phyloP scores from a whole-genome alignment of 2,329 filamentous ascomycete species.

The Calonectria crousiana region DNA sequence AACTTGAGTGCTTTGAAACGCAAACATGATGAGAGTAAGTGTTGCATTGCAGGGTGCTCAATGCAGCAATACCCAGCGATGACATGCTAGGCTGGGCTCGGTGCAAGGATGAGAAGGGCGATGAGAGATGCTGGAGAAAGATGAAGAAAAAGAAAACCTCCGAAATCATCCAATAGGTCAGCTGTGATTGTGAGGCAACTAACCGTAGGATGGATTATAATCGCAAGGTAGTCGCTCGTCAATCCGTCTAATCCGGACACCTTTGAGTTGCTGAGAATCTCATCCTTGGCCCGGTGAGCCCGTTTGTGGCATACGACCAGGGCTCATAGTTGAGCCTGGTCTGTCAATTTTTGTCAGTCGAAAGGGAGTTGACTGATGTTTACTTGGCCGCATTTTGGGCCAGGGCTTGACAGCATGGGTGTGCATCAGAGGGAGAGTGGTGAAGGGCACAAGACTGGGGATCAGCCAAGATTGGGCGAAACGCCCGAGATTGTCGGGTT shows the following conservation, averaged over 20 bases:
- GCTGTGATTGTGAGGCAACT: background rate
- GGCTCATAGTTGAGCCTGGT: slow-evolving; percentile 5
- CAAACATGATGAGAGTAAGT: slow-evolving; percentile 9
- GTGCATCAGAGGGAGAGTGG: slow-evolving; percentile 10
- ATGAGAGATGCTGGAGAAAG: background rate
- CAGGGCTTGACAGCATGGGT: slow-evolving; percentile 12
- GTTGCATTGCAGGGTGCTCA: slow-evolving; percentile 27
- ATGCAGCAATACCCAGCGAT: slow-evolving; percentile 22
- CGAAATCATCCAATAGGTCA: background rate
- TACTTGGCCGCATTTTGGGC: slow-evolving; percentile 17
- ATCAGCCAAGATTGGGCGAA: slow-evolving; percentile 12
- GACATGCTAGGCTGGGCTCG: background rate
- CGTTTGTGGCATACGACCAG: background rate
- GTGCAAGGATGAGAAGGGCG: background rate
- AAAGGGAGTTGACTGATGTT: slow-evolving; percentile 7
- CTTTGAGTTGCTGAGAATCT: background rate
- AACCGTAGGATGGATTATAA: background rate
- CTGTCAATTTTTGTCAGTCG: background rate
- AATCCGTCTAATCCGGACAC: background rate
- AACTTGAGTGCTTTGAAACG: slow-evolving; percentile 21
- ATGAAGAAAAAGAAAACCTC: background rate
- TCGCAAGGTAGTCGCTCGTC: background rate
- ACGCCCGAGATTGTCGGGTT: slow-evolving; percentile 13
- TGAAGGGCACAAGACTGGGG: slow-evolving; percentile 6
- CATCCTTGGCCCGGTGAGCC: slow-evolving; percentile 1